Conservation (phyloP, 1,284 basidiomycete species). For the Ceratobasidium sp. region DNA sequence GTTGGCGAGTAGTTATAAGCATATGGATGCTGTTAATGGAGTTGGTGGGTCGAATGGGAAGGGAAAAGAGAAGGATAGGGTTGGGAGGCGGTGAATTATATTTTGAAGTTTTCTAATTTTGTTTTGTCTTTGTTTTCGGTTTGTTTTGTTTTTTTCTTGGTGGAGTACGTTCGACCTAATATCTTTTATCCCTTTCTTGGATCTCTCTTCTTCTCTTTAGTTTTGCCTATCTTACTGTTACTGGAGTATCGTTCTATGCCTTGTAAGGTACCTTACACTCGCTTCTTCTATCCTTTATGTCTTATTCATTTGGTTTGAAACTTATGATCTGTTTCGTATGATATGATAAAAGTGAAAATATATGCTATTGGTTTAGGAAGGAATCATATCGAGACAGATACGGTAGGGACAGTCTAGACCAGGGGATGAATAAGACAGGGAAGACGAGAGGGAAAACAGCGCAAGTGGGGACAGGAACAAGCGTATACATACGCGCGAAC, state of each 20-base stretch:
- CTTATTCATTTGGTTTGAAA: background rate
- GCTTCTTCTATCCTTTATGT: constrained; percentile 16
- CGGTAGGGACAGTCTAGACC: background rate
- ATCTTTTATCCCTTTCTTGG: background rate
- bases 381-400: background rate
- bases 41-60: background rate
- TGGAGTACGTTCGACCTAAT: constrained; percentile 25
- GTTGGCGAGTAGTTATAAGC: constrained; percentile 56
- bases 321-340: background rate
- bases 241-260: background rate
- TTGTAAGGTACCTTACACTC: constrained; percentile 7
- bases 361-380: constrained; percentile 16
- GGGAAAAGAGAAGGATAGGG: constrained; percentile 14
- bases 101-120: background rate
- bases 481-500: too few species aligned
- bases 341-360: constrained; percentile 20
- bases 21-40: constrained; percentile 33
- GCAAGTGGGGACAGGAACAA: too few species aligned
- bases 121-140: background rate
- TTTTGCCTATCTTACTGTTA: too few species aligned
- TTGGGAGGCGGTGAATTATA: background rate
- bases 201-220: background rate
- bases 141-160: background rate
- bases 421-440: too few species aligned
- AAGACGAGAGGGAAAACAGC: too few species aligned